A percentile compares a stretch with the other conserved stretches of the same genome.
Evolutionary conservation across 139 green algal species (phyloP).

Genomic region (Coelastrella sp.): DNA sequence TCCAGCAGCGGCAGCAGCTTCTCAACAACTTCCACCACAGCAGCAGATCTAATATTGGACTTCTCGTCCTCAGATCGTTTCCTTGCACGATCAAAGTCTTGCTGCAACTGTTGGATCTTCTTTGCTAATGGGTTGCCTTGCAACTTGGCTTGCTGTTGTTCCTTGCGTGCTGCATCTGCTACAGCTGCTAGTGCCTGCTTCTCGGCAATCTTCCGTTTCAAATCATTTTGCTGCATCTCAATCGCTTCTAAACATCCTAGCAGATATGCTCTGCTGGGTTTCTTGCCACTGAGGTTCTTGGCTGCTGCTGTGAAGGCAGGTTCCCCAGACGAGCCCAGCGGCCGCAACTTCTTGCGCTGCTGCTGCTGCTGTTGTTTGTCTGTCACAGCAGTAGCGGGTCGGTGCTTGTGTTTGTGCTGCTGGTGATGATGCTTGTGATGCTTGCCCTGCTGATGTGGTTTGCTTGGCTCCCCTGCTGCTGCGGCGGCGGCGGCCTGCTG

Average conservation of each 20-base stretch:
- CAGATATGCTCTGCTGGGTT: constrained; percentile 22
- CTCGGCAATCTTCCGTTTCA: constrained; percentile 25
- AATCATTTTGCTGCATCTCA: constrained; percentile 15
- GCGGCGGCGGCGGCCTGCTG: too few relatives aligned
- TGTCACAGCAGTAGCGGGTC: not conserved
- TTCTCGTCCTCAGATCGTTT: constrained; percentile 28
- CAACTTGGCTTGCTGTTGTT: not conserved
- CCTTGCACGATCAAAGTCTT: constrained; percentile 33
- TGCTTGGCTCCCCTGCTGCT: too few relatives aligned
- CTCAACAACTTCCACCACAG: constrained; percentile 65
- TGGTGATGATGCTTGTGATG: not conserved
- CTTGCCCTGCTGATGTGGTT: constrained; percentile 12
- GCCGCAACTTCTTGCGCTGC: not conserved
- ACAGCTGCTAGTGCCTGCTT: not conserved
- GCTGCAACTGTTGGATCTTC: constrained; percentile 18
- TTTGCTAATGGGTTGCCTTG: not conserved
- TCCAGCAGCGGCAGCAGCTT: constrained; percentile 90
- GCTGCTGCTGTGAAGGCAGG: constrained; percentile 34
- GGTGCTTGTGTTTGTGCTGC: not conserved
- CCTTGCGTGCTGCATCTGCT: constrained; percentile 6
- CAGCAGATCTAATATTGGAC: not conserved
- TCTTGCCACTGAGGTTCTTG: not conserved
- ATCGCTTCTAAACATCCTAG: constrained; percentile 38
- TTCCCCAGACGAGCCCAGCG: constrained; percentile 19
- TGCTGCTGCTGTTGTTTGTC: constrained; percentile 14